Conservation (phyloP, 2,329 filamentous ascomycete genomes). For the Fusarium tricinctum region DNA sequence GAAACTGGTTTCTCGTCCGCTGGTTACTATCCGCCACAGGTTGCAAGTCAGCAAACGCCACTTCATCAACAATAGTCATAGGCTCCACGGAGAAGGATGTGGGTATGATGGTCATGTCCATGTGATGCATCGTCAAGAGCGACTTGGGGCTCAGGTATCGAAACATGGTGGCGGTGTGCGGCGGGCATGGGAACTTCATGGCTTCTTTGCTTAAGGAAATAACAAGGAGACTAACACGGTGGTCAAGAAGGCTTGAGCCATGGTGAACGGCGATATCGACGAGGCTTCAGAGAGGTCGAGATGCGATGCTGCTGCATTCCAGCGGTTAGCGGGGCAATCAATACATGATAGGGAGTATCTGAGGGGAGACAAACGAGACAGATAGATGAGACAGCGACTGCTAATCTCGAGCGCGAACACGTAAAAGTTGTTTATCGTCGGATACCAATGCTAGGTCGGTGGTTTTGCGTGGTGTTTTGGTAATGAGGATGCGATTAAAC, state of each 20-base stretch:
- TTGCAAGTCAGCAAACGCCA: constrained; percentile 52
- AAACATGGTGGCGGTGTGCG: constrained; percentile 47
- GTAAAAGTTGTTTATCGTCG: constrained; percentile 25
- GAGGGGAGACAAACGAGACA: constrained; percentile 32
- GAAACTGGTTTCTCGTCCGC: constrained; percentile 90
- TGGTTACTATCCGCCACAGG: constrained; percentile 74
- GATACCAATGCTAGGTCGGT: constrained; percentile 25
- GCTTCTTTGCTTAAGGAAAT: neutral
- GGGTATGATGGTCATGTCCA: constrained; percentile 52
- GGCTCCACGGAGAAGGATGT: constrained; percentile 44
- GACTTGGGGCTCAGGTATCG: constrained; percentile 54
- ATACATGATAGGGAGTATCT: constrained; percentile 12
- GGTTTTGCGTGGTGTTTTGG: constrained; percentile 22
- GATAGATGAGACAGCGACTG: constrained; percentile 35
- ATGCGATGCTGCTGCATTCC: constrained; percentile 54
- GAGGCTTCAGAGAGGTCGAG: constrained; percentile 26
- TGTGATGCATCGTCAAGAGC: constrained; percentile 51
- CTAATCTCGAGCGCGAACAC: constrained; percentile 12
- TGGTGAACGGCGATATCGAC: constrained; percentile 44
- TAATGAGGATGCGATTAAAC: constrained; percentile 11
- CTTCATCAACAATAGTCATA: constrained; percentile 32
- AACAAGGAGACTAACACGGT: constrained; percentile 57
- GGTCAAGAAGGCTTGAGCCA: constrained; percentile 59
- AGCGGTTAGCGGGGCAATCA: constrained; percentile 59
- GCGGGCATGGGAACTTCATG: constrained; percentile 12